Conservation (phyloP, 345 rosid genomes). For the Nasturtium officinale region DNA sequence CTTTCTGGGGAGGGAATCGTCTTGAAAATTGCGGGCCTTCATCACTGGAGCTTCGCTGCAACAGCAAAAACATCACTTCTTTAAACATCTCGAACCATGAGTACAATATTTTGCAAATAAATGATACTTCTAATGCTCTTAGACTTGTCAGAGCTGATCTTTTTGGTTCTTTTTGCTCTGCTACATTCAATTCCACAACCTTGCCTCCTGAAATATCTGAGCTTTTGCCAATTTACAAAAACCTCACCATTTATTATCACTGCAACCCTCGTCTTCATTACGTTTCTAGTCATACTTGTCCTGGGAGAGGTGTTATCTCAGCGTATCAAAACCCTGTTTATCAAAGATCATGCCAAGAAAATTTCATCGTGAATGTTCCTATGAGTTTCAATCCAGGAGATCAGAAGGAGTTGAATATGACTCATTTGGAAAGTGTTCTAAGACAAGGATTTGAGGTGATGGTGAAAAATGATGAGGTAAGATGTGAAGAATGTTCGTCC, state of each 20-base stretch:
- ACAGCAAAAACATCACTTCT: not conserved
- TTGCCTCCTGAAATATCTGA: constrained; percentile 1
- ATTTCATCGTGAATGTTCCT: not conserved
- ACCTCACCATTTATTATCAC: constrained; percentile 1
- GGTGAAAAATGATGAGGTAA: not conserved
- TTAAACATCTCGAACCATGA: not conserved
- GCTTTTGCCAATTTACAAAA: not conserved
- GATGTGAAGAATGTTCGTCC: constrained; percentile 15
- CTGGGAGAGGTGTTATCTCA: not conserved
- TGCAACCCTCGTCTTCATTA: constrained; percentile 29
- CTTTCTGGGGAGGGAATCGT: constrained; percentile 46
- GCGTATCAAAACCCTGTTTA: not conserved
- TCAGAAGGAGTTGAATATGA: no score
- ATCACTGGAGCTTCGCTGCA: constrained; percentile 37
- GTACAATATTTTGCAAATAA: constrained; percentile 36
- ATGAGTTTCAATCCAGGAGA: no score
- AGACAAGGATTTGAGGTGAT: constrained; percentile 34
- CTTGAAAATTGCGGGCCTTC: constrained; percentile 5
- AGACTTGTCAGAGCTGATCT: constrained; percentile 35
- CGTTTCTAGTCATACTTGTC: not conserved
- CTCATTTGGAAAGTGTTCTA: not conserved
- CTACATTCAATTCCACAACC: not conserved
- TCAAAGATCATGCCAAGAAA: not conserved
- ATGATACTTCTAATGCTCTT: not conserved
- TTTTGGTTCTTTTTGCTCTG: constrained; percentile 9